These are phyloP conservation scores for Trichosporon sp. DNA, from an alignment of 1,284 basidiomycete genomes.

Conservation along the genomic window DNA sequence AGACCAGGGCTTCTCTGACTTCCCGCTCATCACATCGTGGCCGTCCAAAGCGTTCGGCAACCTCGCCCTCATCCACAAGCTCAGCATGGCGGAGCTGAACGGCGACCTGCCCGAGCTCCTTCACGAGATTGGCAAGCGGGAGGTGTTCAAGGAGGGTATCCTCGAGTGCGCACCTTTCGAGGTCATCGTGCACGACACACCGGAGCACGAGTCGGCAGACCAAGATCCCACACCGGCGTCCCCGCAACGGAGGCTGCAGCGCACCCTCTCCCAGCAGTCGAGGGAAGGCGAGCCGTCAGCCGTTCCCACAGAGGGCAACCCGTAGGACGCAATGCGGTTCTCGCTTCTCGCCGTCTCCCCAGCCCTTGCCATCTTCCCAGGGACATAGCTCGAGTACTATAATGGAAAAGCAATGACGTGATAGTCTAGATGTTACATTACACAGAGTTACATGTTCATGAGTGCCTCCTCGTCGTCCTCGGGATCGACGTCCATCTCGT, in stretches of 20 bases:
- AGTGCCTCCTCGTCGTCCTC: conserved; percentile 13
- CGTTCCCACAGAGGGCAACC: conserved; percentile 4
- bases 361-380: too few species aligned
- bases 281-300: conserved; percentile 3
- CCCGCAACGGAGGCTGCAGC: neutral
- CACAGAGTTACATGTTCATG: conserved; percentile 17
- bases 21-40: conserved; percentile 39
- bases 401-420: neutral
- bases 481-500: conserved; percentile 9
- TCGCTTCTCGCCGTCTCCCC: too few species aligned
- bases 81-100: conserved; percentile 41
- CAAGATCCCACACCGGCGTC: neutral
- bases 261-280: conserved; percentile 13
- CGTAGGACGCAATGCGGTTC: neutral
- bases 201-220: neutral
- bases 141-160: conserved; percentile 25
- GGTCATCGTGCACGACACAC: conserved; percentile 22
- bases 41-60: conserved; percentile 32
- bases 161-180: conserved; percentile 11
- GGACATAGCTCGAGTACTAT: too few species aligned
- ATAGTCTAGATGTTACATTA: conserved; percentile 11
- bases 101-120: conserved; percentile 31
- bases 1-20: conserved; percentile 55
- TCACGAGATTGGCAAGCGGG: conserved; percentile 35
- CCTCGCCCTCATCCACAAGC: conserved; percentile 41